Evolutionary conservation across 2,329 filamentous ascomycete species (phyloP).

Genomic region (Trichoderma polysporum): DNA sequence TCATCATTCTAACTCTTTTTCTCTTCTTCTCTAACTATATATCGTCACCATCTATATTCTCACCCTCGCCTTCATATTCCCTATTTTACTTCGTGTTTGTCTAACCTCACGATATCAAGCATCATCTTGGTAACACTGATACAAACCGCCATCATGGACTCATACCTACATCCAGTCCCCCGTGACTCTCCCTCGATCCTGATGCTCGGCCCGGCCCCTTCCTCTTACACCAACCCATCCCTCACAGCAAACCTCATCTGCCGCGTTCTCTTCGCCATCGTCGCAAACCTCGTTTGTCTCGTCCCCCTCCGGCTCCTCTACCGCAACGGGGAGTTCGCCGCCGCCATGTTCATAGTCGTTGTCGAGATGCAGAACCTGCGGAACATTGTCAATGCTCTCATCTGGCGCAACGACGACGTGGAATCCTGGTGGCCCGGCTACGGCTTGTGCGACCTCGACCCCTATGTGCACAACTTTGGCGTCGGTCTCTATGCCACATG

Average conservation of each 20-base stretch:
- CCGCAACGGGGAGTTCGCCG: slow-evolving; percentile 55
- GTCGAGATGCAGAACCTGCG: slow-evolving; percentile 49
- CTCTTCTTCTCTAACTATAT: background rate
- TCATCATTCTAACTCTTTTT: background rate
- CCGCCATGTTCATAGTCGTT: slow-evolving; percentile 48
- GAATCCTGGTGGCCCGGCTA: slow-evolving; percentile 51
- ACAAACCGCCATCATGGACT: background rate
- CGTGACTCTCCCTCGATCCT: slow-evolving; percentile 24
- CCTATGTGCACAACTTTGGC: slow-evolving; percentile 47
- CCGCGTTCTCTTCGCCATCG: slow-evolving; percentile 47
- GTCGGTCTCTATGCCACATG: slow-evolving; percentile 51
- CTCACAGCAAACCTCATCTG: slow-evolving; percentile 48
- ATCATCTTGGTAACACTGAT: background rate
- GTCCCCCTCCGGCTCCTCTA: slow-evolving; percentile 53
- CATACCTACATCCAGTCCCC: background rate
- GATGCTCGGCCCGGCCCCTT: background rate
- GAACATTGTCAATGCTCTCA: slow-evolving; percentile 49
- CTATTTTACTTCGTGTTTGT: background rate
- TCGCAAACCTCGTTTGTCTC: slow-evolving; percentile 47
- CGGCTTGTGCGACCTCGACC: slow-evolving; percentile 55
- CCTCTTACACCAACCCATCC: slow-evolving; percentile 30
- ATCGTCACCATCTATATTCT: background rate
- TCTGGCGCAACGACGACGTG: slow-evolving; percentile 55
- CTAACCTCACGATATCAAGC: background rate
- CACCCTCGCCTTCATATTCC: background rate